Base-by-base conservation (phyloP, 768 basidiomycete genomes). In the Kwoniella sp. region DNA sequence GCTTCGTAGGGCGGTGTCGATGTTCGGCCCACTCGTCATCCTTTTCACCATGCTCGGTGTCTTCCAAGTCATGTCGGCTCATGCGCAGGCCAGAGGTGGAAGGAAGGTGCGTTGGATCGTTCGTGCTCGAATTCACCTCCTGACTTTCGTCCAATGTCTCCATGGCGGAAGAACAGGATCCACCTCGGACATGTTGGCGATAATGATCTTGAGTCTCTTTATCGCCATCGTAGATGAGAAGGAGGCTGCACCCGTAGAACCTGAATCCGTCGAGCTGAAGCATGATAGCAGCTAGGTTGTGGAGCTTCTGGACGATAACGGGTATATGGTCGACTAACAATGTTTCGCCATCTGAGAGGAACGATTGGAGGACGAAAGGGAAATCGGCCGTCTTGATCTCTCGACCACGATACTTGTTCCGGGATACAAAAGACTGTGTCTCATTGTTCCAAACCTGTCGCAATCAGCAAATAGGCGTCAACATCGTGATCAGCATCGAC, bases 211-310 rank as follows among this genome's bases (percentile, higher is more conserved):
- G 96, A 1, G 87, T 86, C 71, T 93, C 92, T 50, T 84, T 85
- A 78, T 98, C 94, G 47, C 96, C 96, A 77, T 99, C 96, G 80
- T 99, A 99, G 77, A 98, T 95, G 77, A 98, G 86, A 58, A 99
- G 87, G 52, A 99, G 86, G 69, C 91, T 93, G 82, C 95, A 97
- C 15, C 96, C 96, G 78, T 99, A 99, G 82, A 99, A 98, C 55
- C 96, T 88, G 82, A 91, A 99, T n/a, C 96, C 93, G 73, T 89
- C 90, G 66, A 99, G 83, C 8, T 90, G 87, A 77, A 88, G 85
- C 73, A 98, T 85, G 82, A 98, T 96, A 54, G 88, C 87, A 26
- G 95, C 94, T 54, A 99, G 87, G n/a, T 88, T 88, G 77, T 94
- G 94, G 20, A 99, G 83, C 82, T 97, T 96, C 78, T 90, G 89